A percentile compares a stretch with the other conserved stretches of the same genome.
Conservation (phyloP, 1,284 basidiomycete species). For the Tilletia caries region DNA sequence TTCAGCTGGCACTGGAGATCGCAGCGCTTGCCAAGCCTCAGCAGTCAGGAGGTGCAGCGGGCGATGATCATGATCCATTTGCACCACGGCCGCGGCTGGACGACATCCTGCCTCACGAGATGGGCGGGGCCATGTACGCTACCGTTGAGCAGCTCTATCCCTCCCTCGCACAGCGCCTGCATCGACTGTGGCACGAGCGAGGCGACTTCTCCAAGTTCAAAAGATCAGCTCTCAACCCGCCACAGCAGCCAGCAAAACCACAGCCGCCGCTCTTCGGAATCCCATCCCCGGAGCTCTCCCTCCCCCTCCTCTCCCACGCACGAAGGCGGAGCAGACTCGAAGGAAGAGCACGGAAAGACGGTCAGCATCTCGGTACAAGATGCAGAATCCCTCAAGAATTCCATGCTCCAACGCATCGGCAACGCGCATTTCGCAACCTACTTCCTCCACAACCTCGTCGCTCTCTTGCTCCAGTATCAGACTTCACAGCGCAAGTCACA, state of each 20-base stretch:
- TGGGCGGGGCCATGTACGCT: background rate
- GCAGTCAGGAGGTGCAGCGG: conserved; percentile 39
- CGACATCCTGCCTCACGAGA: background rate
- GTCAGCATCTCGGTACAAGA: conserved; percentile 1
- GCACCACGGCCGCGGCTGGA: background rate
- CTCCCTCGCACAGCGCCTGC: background rate
- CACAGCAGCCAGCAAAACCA: background rate
- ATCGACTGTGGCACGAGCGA: conserved; percentile 9
- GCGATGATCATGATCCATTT: conserved; percentile 37
- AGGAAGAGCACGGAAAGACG: no score
- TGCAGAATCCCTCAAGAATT: background rate
- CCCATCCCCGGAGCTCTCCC: background rate
- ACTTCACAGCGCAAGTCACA: background rate
- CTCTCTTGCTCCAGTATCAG: conserved; percentile 9
- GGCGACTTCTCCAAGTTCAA: conserved; percentile 14
- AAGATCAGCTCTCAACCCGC: background rate
- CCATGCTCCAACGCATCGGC: conserved; percentile 8
- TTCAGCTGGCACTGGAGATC: background rate
- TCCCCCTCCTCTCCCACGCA: background rate
- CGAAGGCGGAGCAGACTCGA: no score
- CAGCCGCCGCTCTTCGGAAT: background rate
- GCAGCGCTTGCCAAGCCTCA: background rate
- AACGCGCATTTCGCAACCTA: conserved; percentile 12
- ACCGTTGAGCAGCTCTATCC: background rate
- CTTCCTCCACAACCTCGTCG: conserved; percentile 13